Conservation (phyloP, 106 monocot genomes). For the Platanthera guangdongensis region DNA sequence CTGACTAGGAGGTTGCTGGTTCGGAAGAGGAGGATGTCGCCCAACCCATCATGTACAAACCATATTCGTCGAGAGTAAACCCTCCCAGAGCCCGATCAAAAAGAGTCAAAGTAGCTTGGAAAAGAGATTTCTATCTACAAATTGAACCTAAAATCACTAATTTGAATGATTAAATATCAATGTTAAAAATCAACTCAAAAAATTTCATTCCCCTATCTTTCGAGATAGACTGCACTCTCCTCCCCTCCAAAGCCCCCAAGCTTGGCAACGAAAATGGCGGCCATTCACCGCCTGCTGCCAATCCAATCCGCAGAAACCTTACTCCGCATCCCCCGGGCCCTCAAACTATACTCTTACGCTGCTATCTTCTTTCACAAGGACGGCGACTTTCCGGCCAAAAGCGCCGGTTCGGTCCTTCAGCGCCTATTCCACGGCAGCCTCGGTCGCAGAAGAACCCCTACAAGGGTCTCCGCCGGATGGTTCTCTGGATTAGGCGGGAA, state of each 20-base stretch:
- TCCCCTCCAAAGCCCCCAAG: too few relatives aligned
- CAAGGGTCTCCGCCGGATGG: constrained; percentile 29
- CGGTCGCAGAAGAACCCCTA: not conserved
- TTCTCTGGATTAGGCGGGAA: constrained; percentile 36
- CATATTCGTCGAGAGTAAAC: too few relatives aligned
- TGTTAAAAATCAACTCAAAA: too few relatives aligned
- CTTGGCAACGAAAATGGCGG: not conserved
- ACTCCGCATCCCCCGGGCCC: not conserved
- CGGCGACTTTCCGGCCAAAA: not conserved
- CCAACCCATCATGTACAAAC: too few relatives aligned
- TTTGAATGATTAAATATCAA: too few relatives aligned
- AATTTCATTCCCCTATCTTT: too few relatives aligned
- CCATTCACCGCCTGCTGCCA: not conserved
- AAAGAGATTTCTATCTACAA: too few relatives aligned
- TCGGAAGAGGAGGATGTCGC: too few relatives aligned
- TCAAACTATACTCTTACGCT: not conserved
- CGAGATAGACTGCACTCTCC: not conserved
- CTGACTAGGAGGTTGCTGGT: too few relatives aligned
- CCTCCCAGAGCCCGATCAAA: too few relatives aligned
- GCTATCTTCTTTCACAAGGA: not conserved
- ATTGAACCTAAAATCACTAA: too few relatives aligned
- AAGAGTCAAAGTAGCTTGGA: too few relatives aligned
- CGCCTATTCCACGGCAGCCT: not conserved
- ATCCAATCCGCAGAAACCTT: not conserved
- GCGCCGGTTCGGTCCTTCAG: not conserved